Evolutionary conservation across 257 asterid species (phyloP), one percentile per base, ranked within the genome.

Genomic region (Fraxinus anomala): DNA sequence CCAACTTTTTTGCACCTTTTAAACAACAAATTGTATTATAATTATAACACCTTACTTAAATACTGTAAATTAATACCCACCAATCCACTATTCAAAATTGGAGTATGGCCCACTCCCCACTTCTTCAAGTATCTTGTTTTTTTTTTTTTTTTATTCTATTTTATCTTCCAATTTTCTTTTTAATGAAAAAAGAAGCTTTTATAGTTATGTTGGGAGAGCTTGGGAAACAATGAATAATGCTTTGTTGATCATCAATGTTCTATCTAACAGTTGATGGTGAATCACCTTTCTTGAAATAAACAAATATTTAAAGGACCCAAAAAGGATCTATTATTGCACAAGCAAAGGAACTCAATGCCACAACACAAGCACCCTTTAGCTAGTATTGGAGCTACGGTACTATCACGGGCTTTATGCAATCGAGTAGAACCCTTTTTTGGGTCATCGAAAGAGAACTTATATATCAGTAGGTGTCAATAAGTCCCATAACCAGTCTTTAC

Each of bases 1-100:
- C 63, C 79, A 66, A 69, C 82, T 85, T 56, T 75, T 66, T 78
- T 70, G 80, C 76, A 70, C 67, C 80, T 70, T 83, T 83, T 78
- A 76, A 76, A 73, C 80, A 63, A 75, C 30, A 73, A 26, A 79
- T 31, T 56, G 59, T 70, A 42, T 0, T 51, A 49, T 16, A 24
- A 39, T 26, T 28, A 30, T 9, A 71, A 39, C 10, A 24, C 30
- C 17, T 23, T 71, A 40, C 37, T 6, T 21, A 7, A 30, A 67
- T 42, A 63, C 11, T 66, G 2, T 47, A 73, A 63, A 49, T 39
- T 75, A 42, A 47, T 66, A 7, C 24, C 5, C 14, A 36, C 31
- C 24, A 10, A 13, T 16, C 3, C 21, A 51, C 23, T 61, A 3
- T 1, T 23, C 31, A 24, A 63, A 7, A 63, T 63, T 63, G 31